These are phyloP conservation scores for Zasmidium cellare DNA, from an alignment of 2,329 filamentous ascomycete species.

Conservation along the genomic window DNA sequence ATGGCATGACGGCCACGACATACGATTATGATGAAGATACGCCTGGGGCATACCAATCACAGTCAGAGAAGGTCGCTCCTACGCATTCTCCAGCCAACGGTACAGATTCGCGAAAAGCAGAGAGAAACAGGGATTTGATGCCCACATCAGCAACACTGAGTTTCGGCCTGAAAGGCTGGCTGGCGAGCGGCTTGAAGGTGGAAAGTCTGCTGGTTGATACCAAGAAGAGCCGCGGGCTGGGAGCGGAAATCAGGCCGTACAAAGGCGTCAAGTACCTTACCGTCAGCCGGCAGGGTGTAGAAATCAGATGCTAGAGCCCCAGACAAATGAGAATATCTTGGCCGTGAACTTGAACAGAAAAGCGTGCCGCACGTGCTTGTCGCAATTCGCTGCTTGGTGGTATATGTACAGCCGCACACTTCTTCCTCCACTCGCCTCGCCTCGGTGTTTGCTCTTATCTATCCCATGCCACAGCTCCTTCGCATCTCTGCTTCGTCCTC, in stretches of 20 bases:
- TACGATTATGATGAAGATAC: constrained; percentile 40
- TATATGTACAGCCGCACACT: constrained; percentile 21
- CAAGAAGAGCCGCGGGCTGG: constrained; percentile 81
- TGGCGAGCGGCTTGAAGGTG: constrained; percentile 64
- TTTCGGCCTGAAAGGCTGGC: constrained; percentile 61
- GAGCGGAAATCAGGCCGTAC: constrained; percentile 87
- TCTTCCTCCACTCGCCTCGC: neutral
- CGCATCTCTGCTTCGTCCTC: neutral
- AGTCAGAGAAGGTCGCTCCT: constrained; percentile 44
- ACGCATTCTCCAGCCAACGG: constrained; percentile 10
- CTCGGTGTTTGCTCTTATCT: neutral
- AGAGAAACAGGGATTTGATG: constrained; percentile 48
- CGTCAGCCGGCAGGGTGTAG: constrained; percentile 58
- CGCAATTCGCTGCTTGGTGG: constrained; percentile 15
- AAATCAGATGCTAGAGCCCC: constrained; percentile 47
- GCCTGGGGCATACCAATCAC: constrained; percentile 24
- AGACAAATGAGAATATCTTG: neutral
- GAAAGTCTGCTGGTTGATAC: constrained; percentile 63
- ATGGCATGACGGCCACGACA: constrained; percentile 43
- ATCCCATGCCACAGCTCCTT: neutral
- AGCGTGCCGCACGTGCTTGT: neutral
- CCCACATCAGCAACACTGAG: constrained; percentile 47
- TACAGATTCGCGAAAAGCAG: constrained; percentile 6
- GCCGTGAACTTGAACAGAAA: neutral
- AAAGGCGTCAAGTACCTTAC: constrained; percentile 98